Base-by-base conservation (phyloP, 2,329 filamentous ascomycete genomes). In the Chrysoporthe austroafricana region DNA sequence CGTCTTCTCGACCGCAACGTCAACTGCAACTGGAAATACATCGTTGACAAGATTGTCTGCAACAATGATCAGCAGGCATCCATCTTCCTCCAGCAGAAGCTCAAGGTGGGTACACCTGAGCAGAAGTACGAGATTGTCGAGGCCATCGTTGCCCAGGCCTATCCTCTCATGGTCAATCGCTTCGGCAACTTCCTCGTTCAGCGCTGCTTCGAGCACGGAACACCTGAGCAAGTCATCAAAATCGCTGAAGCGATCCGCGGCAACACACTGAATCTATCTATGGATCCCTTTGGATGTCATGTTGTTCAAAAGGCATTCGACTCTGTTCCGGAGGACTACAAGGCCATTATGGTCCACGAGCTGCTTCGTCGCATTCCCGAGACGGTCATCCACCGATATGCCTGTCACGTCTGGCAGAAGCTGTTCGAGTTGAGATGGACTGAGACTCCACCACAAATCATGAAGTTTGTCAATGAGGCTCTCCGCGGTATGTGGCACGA, bases 351-450 rank as follows among this genome's bases (percentile, higher is more conserved):
- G 94, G 96, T 99, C n/a, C 93, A 97, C 76, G 96, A 99, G 77
- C 86, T 99, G 36, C 88, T 99, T 67, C 93, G 94, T 70, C 91
- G 94, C 66, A 99, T 99, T 71, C 96, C 95, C 0, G 95, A 99
- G 80, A 99, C 96, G 2, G 94, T 99, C 71, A 96, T 99, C 76
- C 96, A 99, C 80, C 92, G 96, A 73, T 99, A 99, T 80, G 96
- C 96, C 68, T 99, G 96, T 76, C 96, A 99, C 79, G 96, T 99
- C 71, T 99, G 96, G 96, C 96, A 99, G 83, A 99, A 99, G 84
- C 88, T 99, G 39, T 99, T 99, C 78, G 96, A 99, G 79, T 88
- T 99, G 73, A 91, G 96, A 75, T 99, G 96, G 96, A 93, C 90
- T 71, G 91, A 94, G 74, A 92, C 94, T 50, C 96, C 96, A 54